phyloP scores from a whole-genome alignment of 2,329 filamentous ascomycete species.

The Ophiocordyceps unilateralis region DNA sequence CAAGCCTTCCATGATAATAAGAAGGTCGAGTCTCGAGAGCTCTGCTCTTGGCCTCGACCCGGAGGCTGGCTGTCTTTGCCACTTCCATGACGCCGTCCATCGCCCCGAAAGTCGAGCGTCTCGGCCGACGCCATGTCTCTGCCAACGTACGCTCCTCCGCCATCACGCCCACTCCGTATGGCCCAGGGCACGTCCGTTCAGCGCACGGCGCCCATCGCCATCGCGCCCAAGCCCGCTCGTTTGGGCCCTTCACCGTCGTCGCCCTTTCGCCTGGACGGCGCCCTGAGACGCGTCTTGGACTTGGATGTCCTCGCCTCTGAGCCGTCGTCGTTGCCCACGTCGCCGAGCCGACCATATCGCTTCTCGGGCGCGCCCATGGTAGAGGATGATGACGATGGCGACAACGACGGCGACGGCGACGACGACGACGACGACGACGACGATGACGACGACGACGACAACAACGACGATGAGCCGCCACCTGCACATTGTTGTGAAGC shows the following conservation, averaged over 20 bases:
- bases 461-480: constrained; percentile 60
- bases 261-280: constrained; percentile 27
- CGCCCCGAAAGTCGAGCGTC: neutral
- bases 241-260: constrained; percentile 21
- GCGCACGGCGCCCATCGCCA: constrained; percentile 48
- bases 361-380: constrained; percentile 43
- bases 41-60: no score
- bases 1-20: no score
- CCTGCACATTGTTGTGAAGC: constrained; percentile 46
- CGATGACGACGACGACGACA: constrained; percentile 28
- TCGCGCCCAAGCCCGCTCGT: constrained; percentile 41
- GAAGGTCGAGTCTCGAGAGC: no score
- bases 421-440: constrained; percentile 35
- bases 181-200: constrained; percentile 33
- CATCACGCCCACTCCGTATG: constrained; percentile 19
- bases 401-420: constrained; percentile 45
- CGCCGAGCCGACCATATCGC: constrained; percentile 59
- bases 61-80: no score
- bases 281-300: constrained; percentile 24
- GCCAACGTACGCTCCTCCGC: neutral
- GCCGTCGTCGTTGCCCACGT: no score
- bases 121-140: neutral
- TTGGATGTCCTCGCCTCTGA: no score
- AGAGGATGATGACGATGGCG: constrained; percentile 28
- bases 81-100: no score